A percentile compares a stretch with the other conserved stretches of the same genome.
phyloP scores from a whole-genome alignment of 1,284 basidiomycete genomes.

The Microbotryomycetes sp. region DNA sequence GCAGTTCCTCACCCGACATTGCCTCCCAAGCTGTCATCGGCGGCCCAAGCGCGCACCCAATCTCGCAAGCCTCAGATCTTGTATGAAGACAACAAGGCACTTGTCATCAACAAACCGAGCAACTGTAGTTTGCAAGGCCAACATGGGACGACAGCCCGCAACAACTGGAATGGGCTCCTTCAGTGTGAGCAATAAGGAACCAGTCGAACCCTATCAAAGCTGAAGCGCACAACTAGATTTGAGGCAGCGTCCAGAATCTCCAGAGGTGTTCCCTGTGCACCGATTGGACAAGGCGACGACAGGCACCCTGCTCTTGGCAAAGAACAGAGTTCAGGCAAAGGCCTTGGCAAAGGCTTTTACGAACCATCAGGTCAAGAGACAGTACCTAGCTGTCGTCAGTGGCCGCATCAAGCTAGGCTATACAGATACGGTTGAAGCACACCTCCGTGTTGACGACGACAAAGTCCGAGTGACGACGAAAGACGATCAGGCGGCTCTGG shows the following conservation, averaged over 20 bases:
- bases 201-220: no score
- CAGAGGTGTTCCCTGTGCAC: slow-evolving; percentile 13
- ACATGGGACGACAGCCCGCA: slow-evolving; percentile 10
- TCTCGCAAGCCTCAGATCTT: slow-evolving; percentile 1
- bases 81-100: slow-evolving; percentile 3
- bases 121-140: slow-evolving; percentile 16
- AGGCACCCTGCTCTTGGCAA: slow-evolving; percentile 19
- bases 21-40: no score
- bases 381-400: slow-evolving; percentile 26
- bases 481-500: slow-evolving; percentile 4
- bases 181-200: not conserved
- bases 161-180: slow-evolving; percentile 15
- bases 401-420: slow-evolving; percentile 20
- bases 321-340: not conserved
- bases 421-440: slow-evolving; percentile 1
- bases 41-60: not conserved
- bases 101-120: slow-evolving; percentile 26
- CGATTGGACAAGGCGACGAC: slow-evolving; percentile 26
- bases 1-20: no score
- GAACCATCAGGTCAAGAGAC: slow-evolving; percentile 9
- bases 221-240: slow-evolving; percentile 6
- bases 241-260: slow-evolving; percentile 1
- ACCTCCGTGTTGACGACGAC: slow-evolving; percentile 18
- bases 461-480: slow-evolving; percentile 9
- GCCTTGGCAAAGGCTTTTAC: slow-evolving; percentile 12